Conservation (phyloP, 371 early-diverging fungal genomes). For the Mucor circinelloides region DNA sequence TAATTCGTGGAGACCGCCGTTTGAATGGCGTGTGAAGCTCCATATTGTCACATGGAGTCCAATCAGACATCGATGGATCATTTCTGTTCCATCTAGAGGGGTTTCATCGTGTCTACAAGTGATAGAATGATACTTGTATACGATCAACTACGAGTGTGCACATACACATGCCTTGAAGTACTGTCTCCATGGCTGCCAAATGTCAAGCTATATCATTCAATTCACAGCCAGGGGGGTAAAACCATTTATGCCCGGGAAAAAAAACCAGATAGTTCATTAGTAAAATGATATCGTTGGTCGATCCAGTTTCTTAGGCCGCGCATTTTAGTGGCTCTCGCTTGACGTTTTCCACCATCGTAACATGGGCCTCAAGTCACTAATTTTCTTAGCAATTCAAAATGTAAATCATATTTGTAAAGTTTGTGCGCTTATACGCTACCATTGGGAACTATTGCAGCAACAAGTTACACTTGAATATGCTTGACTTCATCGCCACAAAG, state of each 20-base stretch:
- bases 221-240: background rate
- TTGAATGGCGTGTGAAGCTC: conserved; percentile 16
- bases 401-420: too few species aligned
- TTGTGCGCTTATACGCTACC: too few species aligned
- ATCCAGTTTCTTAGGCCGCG: background rate
- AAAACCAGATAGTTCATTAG: background rate
- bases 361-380: too few species aligned
- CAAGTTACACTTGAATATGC: too few species aligned
- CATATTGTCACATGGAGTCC: conserved; percentile 10
- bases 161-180: too few species aligned
- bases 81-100: background rate
- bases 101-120: too few species aligned
- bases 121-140: too few species aligned
- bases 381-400: too few species aligned
- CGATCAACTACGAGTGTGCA: too few species aligned
- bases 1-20: background rate
- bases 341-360: background rate
- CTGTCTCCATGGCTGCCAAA: too few species aligned
- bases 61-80: background rate
- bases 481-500: too few species aligned
- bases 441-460: too few species aligned
- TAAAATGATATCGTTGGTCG: background rate
- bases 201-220: background rate
- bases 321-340: background rate
- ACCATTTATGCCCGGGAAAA: background rate